Base-by-base conservation (phyloP, 2,329 filamentous ascomycete genomes). In the Diaporthe velutina region DNA sequence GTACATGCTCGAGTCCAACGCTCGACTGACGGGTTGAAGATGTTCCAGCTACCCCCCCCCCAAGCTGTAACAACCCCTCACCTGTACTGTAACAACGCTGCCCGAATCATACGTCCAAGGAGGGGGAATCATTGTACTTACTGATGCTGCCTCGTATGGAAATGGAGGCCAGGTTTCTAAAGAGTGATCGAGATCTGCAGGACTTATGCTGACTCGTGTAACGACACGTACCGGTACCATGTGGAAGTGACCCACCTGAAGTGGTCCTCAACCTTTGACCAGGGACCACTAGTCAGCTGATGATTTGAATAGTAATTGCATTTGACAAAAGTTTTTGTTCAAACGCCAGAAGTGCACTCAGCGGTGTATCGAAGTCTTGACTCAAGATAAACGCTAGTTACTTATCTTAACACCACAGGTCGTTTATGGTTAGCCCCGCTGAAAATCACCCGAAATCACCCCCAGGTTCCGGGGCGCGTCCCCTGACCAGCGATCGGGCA, bases 401-500 rank as follows among this genome's bases (percentile, higher is more conserved):
- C 38, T 45, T 22, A 57, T 57, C 30, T 22, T 35, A 12, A 30
- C 54, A 57, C 35, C 54, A 19, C 54, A 57, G 30, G 19, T 57
- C 30, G 10, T 22, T 57, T 30, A 57, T 57, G 17, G n/a, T 19
- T 19, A 28, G 57, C 57, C 35, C n/a, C 57, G 57, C 57, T 28
- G 57, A 61, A 30, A 54, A 30, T 54, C n/a, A 28, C 4, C 5
- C 13, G 12, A 30, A 54, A 54, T 54, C 52, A 54, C 25, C 52
- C 10, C 13, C 25, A 55, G 48, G 66, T 42, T 55, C 30, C 87
- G 77, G 0, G 86, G 86, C 1, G 86, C 82, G 0, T 79, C 80
- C 55, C 86, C 86, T 48, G 75, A 81, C 86, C 86, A 88, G 28
- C 86, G 86, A 57, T 84, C 80, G 4, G 86, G 84, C 5, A 88